These are phyloP conservation scores for Mesostigma viride DNA, from an alignment of 139 green algal genomes.

Conservation along the genomic window DNA sequence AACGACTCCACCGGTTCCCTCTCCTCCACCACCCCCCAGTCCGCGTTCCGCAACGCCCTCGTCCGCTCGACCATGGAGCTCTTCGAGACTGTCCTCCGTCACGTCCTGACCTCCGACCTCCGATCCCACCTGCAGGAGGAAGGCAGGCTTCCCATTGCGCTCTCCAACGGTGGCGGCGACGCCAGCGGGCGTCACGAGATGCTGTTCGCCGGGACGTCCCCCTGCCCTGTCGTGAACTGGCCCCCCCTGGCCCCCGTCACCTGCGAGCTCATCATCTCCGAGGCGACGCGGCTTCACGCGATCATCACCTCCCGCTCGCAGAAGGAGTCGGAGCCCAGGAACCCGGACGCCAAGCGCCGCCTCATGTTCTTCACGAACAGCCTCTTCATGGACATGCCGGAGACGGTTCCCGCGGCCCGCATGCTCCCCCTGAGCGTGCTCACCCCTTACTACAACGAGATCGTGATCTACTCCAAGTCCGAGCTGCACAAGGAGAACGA, in stretches of 20 bases:
- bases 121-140: background rate
- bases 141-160: conserved; percentile 1
- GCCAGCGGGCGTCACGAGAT: too few species aligned
- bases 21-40: too few species aligned
- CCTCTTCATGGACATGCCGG: conserved; percentile 31
- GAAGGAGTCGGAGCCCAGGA: background rate
- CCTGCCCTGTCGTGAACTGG: background rate
- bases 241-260: background rate
- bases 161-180: too few species aligned
- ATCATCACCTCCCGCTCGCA: background rate
- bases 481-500: conserved; percentile 13
- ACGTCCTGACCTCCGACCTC: conserved; percentile 10
- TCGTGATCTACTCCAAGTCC: conserved; percentile 46
- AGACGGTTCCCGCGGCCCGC: conserved; percentile 5
- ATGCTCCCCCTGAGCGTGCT: conserved; percentile 46
- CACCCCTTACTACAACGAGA: conserved; percentile 59
- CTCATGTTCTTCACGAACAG: conserved; percentile 29
- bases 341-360: conserved; percentile 19
- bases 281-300: background rate
- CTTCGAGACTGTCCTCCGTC: conserved; percentile 5
- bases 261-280: background rate
- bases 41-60: too few species aligned
- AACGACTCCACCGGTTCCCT: too few species aligned
- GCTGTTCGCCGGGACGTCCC: background rate
- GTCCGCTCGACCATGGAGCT: conserved; percentile 4